Evolutionary conservation across 2,329 filamentous ascomycete genomes (phyloP).

Genomic region (Curvularia lunata): DNA sequence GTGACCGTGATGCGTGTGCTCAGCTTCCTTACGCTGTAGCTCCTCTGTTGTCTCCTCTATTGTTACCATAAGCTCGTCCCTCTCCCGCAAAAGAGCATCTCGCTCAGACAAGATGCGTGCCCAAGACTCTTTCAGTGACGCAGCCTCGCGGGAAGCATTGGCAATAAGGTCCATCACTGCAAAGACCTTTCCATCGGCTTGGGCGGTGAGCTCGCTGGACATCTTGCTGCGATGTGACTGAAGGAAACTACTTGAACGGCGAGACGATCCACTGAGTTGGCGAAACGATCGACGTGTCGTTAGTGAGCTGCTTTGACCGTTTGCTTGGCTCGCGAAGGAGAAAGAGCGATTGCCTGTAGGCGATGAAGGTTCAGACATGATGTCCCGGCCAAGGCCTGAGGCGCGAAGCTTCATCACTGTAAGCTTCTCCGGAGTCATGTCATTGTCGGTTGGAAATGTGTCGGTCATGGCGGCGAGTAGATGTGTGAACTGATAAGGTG

Average conservation of each 20-base stretch:
- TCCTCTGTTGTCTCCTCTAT: conserved; percentile 34
- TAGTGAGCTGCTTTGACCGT: conserved; percentile 17
- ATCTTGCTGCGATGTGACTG: conserved; percentile 35
- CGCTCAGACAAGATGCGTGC: conserved; percentile 35
- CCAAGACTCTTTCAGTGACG: conserved; percentile 36
- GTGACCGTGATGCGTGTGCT: conserved; percentile 31
- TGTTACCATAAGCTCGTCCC: conserved; percentile 26
- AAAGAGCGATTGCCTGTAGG: conserved; percentile 21
- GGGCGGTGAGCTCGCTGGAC: conserved; percentile 33
- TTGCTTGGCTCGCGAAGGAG: conserved; percentile 15
- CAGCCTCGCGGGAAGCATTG: conserved; percentile 31
- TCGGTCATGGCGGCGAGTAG: conserved; percentile 8
- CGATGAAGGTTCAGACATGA: conserved; percentile 32
- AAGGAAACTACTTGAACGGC: conserved; percentile 31
- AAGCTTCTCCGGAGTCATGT: conserved; percentile 33
- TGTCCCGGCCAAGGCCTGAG: conserved; percentile 27
- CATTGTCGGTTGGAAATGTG: conserved; percentile 7
- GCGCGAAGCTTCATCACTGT: conserved; percentile 33
- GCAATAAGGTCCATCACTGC: conserved; percentile 40
- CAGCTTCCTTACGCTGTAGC: conserved; percentile 31
- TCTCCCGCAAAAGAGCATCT: conserved; percentile 29
- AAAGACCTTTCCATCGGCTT: conserved; percentile 37
- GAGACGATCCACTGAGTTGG: conserved; percentile 25
- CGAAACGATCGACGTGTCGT: conserved; percentile 26
- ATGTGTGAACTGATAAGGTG: background rate